Percentiles rank a stretch among this genome's conserved stretches.
phyloP scores from a whole-genome alignment of 441 rosid species.

The Pelargonium myrrhifolium region DNA sequence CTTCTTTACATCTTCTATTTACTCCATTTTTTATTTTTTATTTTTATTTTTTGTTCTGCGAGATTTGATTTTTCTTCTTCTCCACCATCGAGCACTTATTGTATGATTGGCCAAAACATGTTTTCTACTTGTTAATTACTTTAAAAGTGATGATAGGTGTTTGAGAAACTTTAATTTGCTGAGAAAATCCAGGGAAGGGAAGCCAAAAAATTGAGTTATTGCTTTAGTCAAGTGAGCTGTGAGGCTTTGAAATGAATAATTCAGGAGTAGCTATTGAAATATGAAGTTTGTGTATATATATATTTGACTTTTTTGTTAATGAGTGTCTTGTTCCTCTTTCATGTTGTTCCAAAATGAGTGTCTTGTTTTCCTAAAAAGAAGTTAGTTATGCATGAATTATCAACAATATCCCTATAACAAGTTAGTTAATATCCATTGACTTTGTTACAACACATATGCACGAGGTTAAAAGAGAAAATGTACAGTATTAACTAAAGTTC shows the following conservation, averaged over 20 bases:
- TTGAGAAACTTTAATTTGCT: background rate
- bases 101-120: background rate
- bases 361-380: too few relatives aligned
- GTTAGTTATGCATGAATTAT: too few relatives aligned
- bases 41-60: background rate
- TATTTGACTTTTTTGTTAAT: too few relatives aligned
- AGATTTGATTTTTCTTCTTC: background rate
- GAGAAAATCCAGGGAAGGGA: slow-evolving; percentile 2
- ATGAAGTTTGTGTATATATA: too few relatives aligned
- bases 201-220: background rate
- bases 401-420: too few relatives aligned
- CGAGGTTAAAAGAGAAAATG: too few relatives aligned
- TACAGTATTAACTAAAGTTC: too few relatives aligned
- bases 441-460: too few relatives aligned
- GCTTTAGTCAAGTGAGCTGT: background rate
- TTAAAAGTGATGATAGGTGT: background rate
- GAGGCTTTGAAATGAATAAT: background rate
- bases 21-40: background rate
- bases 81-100: background rate
- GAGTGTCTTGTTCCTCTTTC: too few relatives aligned
- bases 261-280: background rate
- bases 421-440: too few relatives aligned
- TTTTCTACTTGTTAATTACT: background rate
- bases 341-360: too few relatives aligned
- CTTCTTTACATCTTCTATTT: background rate